Evolutionary conservation across 805 yeast species (phyloP), one percentile per base, ranked within the genome.

Genomic region (Grigorovia humatica): DNA sequence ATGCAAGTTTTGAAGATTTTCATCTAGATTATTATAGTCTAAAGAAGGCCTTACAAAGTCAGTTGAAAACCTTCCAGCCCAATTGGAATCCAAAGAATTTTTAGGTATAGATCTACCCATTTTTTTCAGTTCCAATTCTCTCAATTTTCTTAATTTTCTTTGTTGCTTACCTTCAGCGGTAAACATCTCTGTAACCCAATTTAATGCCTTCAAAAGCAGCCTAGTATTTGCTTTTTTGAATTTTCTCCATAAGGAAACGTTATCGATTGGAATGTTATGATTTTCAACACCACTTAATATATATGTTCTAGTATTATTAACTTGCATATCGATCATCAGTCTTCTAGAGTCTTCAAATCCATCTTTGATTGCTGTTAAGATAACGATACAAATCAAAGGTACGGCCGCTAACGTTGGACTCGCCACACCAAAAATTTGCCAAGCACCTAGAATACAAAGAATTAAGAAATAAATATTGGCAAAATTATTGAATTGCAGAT

Each of bases 401-500:
- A 84, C 91, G 5, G 86, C 82, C 1, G 85, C 77, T 48, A 86
- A 64, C 1, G 80, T 87, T 0, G 95, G 93, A 54, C 75, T 79
- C 4, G 90, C 83, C 27, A 86, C 95, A 63, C 95, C 95, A 65
- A 86, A 86, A 38, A 86, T 82, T 48, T 75, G 73, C 63, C 85
- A 84, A 30, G 72, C 85, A 54, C 96, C 96, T 54, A 91, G 69
- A 57, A 91, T 82, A 61, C 83, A 82, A 70, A 88, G 73, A 35
- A 81, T 70, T 60, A 91, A 71, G 75, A 91, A 91, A 71, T 89
- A 91, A 48, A 88, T 72, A 68, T 91, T 91, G 45, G 99, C 99
- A 55, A 90, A 79, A 66, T 91, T 93, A 58, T 78, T 81, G 68
- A 90, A 90, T 71, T 93, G 98, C 57, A 78, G 74, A 46, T 70